phyloP scores from a whole-genome alignment of 2,329 filamentous ascomycete genomes.

The Penicillium janthinellum region DNA sequence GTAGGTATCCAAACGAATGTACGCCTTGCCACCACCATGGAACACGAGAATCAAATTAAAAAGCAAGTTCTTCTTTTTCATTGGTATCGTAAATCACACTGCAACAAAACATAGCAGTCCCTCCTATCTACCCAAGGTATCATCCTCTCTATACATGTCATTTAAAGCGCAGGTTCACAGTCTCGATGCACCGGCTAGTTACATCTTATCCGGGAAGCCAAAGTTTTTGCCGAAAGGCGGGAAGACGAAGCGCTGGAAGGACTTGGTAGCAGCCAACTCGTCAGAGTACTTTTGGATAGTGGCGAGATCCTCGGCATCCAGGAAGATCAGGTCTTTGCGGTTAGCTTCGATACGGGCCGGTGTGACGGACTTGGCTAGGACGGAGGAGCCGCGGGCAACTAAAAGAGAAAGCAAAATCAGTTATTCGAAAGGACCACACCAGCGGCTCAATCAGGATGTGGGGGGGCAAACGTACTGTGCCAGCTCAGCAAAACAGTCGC shows the following conservation, averaged over 20 bases:
- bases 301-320: slow-evolving; percentile 43
- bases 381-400: slow-evolving; percentile 44
- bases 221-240: slow-evolving; percentile 70
- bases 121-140: too few species aligned
- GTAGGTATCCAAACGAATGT: too few species aligned
- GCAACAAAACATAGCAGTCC: too few species aligned
- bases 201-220: slow-evolving; percentile 69
- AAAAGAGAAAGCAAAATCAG: not conserved
- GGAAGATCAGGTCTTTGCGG: slow-evolving; percentile 38
- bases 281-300: slow-evolving; percentile 42
- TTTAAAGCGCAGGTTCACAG: not conserved
- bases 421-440: not conserved
- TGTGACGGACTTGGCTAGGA: slow-evolving; percentile 47
- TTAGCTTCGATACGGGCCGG: slow-evolving; percentile 46
- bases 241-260: slow-evolving; percentile 59
- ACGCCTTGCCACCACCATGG: too few species aligned
- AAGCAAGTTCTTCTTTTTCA: too few species aligned
- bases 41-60: too few species aligned
- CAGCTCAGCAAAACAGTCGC: slow-evolving; percentile 48
- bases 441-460: not conserved
- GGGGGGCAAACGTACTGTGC: slow-evolving; percentile 37
- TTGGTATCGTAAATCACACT: too few species aligned
- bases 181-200: not conserved
- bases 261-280: slow-evolving; percentile 35
- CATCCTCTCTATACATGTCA: not conserved